Base-by-base conservation (phyloP, 208 protist genomes). In the Leishmania mexicana region DNA sequence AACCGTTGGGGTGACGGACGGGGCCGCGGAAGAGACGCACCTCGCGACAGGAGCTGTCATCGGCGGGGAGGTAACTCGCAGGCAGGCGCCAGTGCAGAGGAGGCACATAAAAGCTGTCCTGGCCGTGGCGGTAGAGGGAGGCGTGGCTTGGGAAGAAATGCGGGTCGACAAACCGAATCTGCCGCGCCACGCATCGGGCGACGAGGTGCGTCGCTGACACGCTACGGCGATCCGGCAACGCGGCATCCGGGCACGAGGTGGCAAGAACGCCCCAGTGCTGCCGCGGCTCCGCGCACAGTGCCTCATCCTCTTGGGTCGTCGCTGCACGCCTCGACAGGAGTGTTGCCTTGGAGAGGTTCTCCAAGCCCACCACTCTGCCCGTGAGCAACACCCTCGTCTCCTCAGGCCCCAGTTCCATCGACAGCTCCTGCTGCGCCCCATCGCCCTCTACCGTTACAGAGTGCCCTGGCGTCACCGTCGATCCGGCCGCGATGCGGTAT, bases 151-250 rank as follows among this genome's bases (percentile, higher is more conserved):
- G 90, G 64, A 67, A 84, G 57, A 95, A 95, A 24, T 83, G 57
- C 28, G 81, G 75, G 76, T 95, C 92, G 15, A 94, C 89, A 80
- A 93, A 94, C 7, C 88, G 87, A 21, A 90, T 47, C 54, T 77
- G 54, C 45, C 88, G 47, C 24, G 81, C 68, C 21, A 93, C 58
- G 81, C 89, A 93, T 57, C 76, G 51, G 8, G 35, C 49, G 42
- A 93, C 65, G 3, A 83, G 84, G 17, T 79, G 75, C 57, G 70
- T 73, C 6, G 75, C 11, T 5, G 7, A 17, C 10, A 81, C 81
- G 81, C 45, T 70, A 51, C 45, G 11, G 70, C 72, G 68, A 79
- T 73, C 64, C 17, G 2, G 68, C 78, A 19, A 10, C 31, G 38
- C 72, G 15, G 28, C 77, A 74, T 24, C 81, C 71, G 54, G 65